Evolutionary conservation across 768 basidiomycete species (phyloP).

Genomic region (Russula griseocarnosa): DNA sequence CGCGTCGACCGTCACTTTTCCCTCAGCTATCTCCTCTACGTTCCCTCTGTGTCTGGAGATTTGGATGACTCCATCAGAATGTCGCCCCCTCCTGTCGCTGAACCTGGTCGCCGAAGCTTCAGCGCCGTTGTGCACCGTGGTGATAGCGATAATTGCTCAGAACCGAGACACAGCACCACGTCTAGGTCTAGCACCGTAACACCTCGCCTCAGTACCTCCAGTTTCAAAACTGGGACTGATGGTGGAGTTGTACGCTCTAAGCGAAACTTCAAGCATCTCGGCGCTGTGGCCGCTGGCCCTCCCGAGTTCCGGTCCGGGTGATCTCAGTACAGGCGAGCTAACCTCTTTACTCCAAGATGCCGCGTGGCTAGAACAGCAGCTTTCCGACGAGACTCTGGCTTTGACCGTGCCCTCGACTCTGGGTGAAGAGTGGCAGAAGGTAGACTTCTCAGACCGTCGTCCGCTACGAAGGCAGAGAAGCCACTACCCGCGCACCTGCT

Average conservation of each 20-base stretch:
- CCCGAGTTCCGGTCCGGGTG: slow-evolving; percentile 48
- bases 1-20: not conserved
- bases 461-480: not conserved
- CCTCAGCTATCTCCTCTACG: not conserved
- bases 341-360: slow-evolving; percentile 54
- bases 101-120: slow-evolving; percentile 32
- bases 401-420: slow-evolving; percentile 30
- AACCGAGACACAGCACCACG: slow-evolving; percentile 8
- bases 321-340: slow-evolving; percentile 53
- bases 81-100: slow-evolving; percentile 11
- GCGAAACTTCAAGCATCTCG: slow-evolving; percentile 29
- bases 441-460: not conserved
- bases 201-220: slow-evolving; percentile 24
- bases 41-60: not conserved
- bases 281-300: slow-evolving; percentile 32
- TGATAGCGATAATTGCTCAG: slow-evolving; percentile 15
- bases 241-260: slow-evolving; percentile 29
- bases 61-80: slow-evolving; percentile 4
- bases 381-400: slow-evolving; percentile 42
- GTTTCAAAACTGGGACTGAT: slow-evolving; percentile 25
- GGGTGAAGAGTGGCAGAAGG: slow-evolving; percentile 15
- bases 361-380: slow-evolving; percentile 51
- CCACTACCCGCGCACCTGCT: slow-evolving; percentile 18
- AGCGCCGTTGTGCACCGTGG: slow-evolving; percentile 36
- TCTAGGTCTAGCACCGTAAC: slow-evolving; percentile 25